Percentiles rank a stretch among this genome's conserved stretches.
Conservation (phyloP, 495 filamentous ascomycete species). For the Pseudomonodictys pantanalensis region DNA sequence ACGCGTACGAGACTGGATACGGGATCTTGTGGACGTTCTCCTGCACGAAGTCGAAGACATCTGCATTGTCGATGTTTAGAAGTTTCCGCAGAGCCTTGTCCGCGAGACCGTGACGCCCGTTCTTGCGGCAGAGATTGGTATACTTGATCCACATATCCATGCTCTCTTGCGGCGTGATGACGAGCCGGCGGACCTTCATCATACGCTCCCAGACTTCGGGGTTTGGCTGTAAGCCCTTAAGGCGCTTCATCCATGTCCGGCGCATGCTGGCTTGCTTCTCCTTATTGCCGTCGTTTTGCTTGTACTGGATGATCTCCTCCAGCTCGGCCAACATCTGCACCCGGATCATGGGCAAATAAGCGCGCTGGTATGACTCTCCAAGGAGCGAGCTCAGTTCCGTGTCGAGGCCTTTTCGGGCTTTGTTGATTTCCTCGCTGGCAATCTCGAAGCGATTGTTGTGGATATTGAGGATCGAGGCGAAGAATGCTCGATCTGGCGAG, state of each 20-base stretch:
- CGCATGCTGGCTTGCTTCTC: conserved; percentile 89
- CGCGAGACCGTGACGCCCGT: conserved; percentile 88
- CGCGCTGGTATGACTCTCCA: conserved; percentile 93
- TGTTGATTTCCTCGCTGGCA: conserved; percentile 78
- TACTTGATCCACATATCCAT: conserved; percentile 99
- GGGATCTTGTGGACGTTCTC: conserved; percentile 34
- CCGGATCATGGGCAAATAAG: conserved; percentile 91
- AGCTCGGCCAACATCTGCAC: conserved; percentile 98
- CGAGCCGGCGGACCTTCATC: conserved; percentile 89
- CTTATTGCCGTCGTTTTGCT: conserved; percentile 72
- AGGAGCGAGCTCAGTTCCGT: conserved; percentile 92
- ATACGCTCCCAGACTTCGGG: conserved; percentile 98
- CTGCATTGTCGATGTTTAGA: conserved; percentile 59
- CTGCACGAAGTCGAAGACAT: conserved; percentile 23
- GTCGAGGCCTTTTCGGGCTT: conserved; percentile 88
- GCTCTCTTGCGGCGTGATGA: conserved; percentile 86
- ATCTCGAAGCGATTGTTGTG: conserved; percentile 94
- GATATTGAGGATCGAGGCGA: conserved; percentile 88
- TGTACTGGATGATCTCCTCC: conserved; percentile 96
- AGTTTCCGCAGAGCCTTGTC: conserved; percentile 89
- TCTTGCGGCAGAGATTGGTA: conserved; percentile 94
- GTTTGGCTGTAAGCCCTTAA: conserved; percentile 93
- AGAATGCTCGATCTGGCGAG: conserved; percentile 93
- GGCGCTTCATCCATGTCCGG: conserved; percentile 87
- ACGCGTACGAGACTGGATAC: conserved; percentile 78